Evolutionary conservation across 805 yeast species (phyloP).

Genomic region (Tetrapisispora nanseiensis): DNA sequence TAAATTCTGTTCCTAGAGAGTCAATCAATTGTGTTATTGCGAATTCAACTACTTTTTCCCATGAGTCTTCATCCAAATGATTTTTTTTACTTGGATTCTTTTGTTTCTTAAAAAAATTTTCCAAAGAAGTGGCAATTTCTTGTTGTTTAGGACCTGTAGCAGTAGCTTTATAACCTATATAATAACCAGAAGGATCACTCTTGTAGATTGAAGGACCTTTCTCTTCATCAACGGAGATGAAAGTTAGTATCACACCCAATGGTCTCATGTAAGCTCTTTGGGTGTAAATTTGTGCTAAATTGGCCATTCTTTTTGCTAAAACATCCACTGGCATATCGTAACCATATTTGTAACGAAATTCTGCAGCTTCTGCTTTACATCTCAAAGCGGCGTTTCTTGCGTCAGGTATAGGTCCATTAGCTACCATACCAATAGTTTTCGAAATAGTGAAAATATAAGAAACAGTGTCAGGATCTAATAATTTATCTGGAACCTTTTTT

Average conservation of each 20-base stretch:
- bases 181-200: constrained; percentile 97
- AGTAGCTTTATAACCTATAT: constrained; percentile 79
- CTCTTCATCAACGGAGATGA: constrained; percentile 81
- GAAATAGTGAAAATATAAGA: constrained; percentile 80
- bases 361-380: constrained; percentile 93
- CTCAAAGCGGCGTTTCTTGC: constrained; percentile 83
- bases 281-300: constrained; percentile 87
- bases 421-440: constrained; percentile 73
- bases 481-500: constrained; percentile 92
- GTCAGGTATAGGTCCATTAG: constrained; percentile 94
- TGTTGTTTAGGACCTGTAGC: constrained; percentile 97
- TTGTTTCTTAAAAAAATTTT: constrained; percentile 70
- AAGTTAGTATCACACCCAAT: constrained; percentile 84
- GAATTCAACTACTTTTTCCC: constrained; percentile 83
- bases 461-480: constrained; percentile 79
- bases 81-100: constrained; percentile 24
- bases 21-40: constrained; percentile 81
- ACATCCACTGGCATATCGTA: constrained; percentile 95
- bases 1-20: constrained; percentile 83
- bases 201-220: constrained; percentile 83
- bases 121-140: constrained; percentile 82
- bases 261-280: constrained; percentile 99
- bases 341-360: constrained; percentile 87
- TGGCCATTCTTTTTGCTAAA: constrained; percentile 90
- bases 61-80: constrained; percentile 46